These are phyloP conservation scores for Melampsora larici-populina DNA, from an alignment of 1,284 basidiomycete species.

Conservation along the genomic window DNA sequence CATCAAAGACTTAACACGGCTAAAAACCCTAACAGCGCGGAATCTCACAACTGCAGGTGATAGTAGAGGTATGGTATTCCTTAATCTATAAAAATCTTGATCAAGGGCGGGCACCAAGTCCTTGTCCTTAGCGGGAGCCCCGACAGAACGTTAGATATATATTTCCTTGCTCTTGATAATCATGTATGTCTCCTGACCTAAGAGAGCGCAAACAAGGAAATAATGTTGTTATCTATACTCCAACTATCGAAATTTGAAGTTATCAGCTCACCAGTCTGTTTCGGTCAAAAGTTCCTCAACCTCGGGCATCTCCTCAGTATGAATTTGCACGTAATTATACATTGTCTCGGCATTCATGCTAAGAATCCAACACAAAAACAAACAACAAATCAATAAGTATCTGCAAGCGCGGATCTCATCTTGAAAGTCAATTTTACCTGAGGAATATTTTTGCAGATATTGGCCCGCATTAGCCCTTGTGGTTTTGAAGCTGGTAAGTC, in stretches of 20 bases:
- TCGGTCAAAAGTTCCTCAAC: slow-evolving; percentile 13
- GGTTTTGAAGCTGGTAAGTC: slow-evolving; percentile 19
- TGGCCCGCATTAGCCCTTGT: slow-evolving; percentile 4
- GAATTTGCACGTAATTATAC: slow-evolving; percentile 25
- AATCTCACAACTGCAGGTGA: too few relatives aligned
- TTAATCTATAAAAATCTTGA: too few relatives aligned
- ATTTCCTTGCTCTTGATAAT: not conserved
- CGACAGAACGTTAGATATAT: not conserved
- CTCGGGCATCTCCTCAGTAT: slow-evolving; percentile 25
- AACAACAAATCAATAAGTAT: too few relatives aligned
- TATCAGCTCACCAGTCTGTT: slow-evolving; percentile 26
- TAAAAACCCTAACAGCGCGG: too few relatives aligned
- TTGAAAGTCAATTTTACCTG: slow-evolving; percentile 8
- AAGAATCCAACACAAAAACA: slow-evolving; percentile 1
- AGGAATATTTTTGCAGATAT: slow-evolving; percentile 17
- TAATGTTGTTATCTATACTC: not conserved
- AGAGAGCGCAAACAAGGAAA: not conserved
- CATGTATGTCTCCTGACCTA: not conserved
- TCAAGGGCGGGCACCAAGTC: too few relatives aligned
- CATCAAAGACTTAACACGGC: too few relatives aligned
- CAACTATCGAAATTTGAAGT: too few relatives aligned
- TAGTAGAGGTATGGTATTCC: too few relatives aligned
- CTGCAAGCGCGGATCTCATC: too few relatives aligned
- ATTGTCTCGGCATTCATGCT: slow-evolving; percentile 20
- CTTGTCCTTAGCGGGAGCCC: not conserved